A percentile compares a stretch with the other conserved stretches of the same genome.
phyloP scores from a whole-genome alignment of 169 alveolate species.

The Plasmodium billcollinsi region DNA sequence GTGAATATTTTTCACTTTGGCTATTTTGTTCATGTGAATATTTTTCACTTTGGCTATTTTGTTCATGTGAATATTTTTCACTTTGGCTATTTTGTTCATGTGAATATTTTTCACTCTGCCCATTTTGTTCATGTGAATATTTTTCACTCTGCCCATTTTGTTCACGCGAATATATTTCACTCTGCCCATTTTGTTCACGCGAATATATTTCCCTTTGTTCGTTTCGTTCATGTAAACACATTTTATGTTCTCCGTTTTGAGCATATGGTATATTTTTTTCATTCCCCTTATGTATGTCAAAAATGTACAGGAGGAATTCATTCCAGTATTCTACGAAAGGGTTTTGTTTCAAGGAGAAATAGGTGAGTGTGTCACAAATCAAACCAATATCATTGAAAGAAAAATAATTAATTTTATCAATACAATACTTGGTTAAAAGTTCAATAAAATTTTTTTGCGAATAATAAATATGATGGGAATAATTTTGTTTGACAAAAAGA shows the following conservation, averaged over 20 bases:
- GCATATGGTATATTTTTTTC: background rate
- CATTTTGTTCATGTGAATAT: no score
- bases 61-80: no score
- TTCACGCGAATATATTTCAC: no score
- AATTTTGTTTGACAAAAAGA: background rate
- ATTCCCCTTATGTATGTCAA: slow-evolving; percentile 4
- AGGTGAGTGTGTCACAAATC: slow-evolving; percentile 33
- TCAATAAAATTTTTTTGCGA: slow-evolving; percentile 42
- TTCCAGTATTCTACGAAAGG: slow-evolving; percentile 64
- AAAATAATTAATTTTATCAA: slow-evolving; percentile 22
- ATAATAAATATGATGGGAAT: slow-evolving; percentile 1
- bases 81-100: no score
- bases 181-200: no score
- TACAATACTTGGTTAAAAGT: slow-evolving; percentile 22
- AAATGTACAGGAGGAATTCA: slow-evolving; percentile 32
- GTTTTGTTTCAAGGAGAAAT: slow-evolving; percentile 32
- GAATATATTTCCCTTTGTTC: no score
- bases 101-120: no score
- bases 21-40: no score
- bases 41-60: no score
- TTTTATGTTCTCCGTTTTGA: background rate
- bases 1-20: no score
- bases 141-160: no score
- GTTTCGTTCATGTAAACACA: background rate
- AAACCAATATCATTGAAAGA: slow-evolving; percentile 42